Conservation (phyloP, 768 basidiomycete species). For the Mycena vitilis region DNA sequence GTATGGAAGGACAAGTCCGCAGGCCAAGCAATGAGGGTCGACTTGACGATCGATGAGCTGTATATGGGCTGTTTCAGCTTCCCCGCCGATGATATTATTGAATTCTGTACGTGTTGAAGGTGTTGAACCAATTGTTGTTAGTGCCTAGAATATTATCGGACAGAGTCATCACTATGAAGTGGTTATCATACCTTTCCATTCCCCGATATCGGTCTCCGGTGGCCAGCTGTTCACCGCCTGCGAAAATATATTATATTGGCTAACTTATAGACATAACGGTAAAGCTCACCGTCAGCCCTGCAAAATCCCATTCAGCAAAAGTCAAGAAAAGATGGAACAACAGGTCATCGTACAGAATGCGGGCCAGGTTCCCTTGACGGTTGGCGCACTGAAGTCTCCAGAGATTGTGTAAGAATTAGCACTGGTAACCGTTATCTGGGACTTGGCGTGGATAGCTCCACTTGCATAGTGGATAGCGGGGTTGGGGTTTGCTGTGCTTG, state of each 20-base stretch:
- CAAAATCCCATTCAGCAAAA: not conserved
- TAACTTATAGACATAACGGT: not conserved
- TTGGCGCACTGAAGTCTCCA: conserved; percentile 58
- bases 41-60: conserved; percentile 51
- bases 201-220: conserved; percentile 56
- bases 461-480: conserved; percentile 58
- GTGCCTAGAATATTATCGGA: conserved; percentile 42
- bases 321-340: not conserved
- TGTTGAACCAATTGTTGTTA: conserved; percentile 56
- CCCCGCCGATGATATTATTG: not conserved
- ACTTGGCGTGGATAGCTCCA: conserved; percentile 55
- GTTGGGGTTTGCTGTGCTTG: conserved; percentile 53
- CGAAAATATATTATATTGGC: not conserved
- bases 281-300: conserved; percentile 46
- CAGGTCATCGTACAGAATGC: conserved; percentile 51
- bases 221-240: conserved; percentile 57
- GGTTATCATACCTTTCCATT: conserved; percentile 50
- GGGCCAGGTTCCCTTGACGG: conserved; percentile 55
- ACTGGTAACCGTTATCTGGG: conserved; percentile 55
- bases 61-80: not conserved
- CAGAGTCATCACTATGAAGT: not conserved
- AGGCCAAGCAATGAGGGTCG: conserved; percentile 55
- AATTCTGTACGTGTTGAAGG: conserved; percentile 51
- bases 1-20: conserved; percentile 57
- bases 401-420: conserved; percentile 50